Conservation (phyloP, 2,329 filamentous ascomycete species). For the Knoxdaviesia capensis region DNA sequence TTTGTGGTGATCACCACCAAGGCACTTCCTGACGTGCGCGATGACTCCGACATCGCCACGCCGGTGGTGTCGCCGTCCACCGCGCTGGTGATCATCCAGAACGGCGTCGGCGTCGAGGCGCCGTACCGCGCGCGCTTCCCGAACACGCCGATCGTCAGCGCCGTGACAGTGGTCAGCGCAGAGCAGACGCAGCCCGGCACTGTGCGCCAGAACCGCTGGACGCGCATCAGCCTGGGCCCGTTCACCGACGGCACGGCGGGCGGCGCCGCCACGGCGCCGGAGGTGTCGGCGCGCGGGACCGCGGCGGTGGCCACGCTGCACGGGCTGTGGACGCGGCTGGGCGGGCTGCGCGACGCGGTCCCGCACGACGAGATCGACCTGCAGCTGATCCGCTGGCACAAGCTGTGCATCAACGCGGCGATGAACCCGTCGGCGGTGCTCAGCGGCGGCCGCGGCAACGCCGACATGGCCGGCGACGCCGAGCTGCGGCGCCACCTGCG, state of each 20-base stretch:
- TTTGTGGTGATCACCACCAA: slow-evolving; percentile 53
- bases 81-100: slow-evolving; percentile 48
- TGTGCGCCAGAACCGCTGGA: slow-evolving; percentile 55
- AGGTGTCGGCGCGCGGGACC: slow-evolving; percentile 14
- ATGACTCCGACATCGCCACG: slow-evolving; percentile 39
- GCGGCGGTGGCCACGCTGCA: slow-evolving; percentile 27
- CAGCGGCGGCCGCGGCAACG: slow-evolving; percentile 41
- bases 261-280: slow-evolving; percentile 12
- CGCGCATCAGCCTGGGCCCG: slow-evolving; percentile 47
- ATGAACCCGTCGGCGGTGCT: slow-evolving; percentile 57
- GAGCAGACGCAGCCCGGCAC: slow-evolving; percentile 42
- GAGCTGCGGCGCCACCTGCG: slow-evolving; percentile 41
- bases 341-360: slow-evolving; percentile 45
- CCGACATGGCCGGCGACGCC: slow-evolving; percentile 41
- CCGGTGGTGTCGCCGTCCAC: slow-evolving; percentile 34
- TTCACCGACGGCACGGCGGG: slow-evolving; percentile 28
- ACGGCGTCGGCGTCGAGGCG: slow-evolving; percentile 49
- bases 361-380: slow-evolving; percentile 43
- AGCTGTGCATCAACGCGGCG: slow-evolving; percentile 55
- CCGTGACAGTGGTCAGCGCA: slow-evolving; percentile 48
- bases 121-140: slow-evolving; percentile 45
- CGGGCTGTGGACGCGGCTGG: slow-evolving; percentile 30
- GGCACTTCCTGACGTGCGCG: slow-evolving; percentile 41
- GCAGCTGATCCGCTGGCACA: slow-evolving; percentile 56
- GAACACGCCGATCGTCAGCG: slow-evolving; percentile 37